phyloP scores from a whole-genome alignment of 1,284 basidiomycete species.

The Lentinula novae-zelandiae region DNA sequence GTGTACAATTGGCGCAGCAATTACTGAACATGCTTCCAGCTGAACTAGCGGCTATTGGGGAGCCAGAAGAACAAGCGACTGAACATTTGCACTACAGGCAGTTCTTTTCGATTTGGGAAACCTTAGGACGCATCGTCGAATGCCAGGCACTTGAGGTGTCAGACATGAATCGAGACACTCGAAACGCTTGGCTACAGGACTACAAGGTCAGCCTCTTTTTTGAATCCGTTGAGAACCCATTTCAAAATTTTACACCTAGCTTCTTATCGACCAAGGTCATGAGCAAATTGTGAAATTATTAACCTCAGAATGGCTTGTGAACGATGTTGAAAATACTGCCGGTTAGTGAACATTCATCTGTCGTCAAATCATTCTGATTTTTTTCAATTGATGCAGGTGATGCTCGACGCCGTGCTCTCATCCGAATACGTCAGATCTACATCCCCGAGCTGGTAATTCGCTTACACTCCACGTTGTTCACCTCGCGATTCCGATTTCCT shows the following conservation, averaged over 20 bases:
- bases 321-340: slow-evolving; percentile 40
- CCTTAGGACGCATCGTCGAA: slow-evolving; percentile 53
- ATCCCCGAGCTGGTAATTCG: slow-evolving; percentile 90
- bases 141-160: slow-evolving; percentile 50
- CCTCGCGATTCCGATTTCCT: slow-evolving; percentile 62
- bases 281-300: slow-evolving; percentile 63
- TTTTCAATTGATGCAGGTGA: slow-evolving; percentile 35
- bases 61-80: slow-evolving; percentile 59
- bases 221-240: not conserved
- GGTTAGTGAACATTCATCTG: slow-evolving; percentile 30
- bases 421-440: slow-evolving; percentile 83
- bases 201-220: slow-evolving; percentile 46
- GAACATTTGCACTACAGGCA: slow-evolving; percentile 74
- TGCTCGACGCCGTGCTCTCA: slow-evolving; percentile 64
- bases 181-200: slow-evolving; percentile 57
- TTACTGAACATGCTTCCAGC: slow-evolving; percentile 65
- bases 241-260: slow-evolving; percentile 30
- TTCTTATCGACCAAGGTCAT: slow-evolving; percentile 52
- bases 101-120: slow-evolving; percentile 70
- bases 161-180: slow-evolving; percentile 54
- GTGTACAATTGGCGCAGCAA: slow-evolving; percentile 66
- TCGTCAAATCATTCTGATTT: not conserved
- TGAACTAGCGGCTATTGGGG: slow-evolving; percentile 54
- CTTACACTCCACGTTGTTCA: slow-evolving; percentile 73
- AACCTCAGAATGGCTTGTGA: slow-evolving; percentile 73